Evolutionary conservation across 1,139 yeast genomes (phyloP).

Genomic region (Yamadazyma aaseri): DNA sequence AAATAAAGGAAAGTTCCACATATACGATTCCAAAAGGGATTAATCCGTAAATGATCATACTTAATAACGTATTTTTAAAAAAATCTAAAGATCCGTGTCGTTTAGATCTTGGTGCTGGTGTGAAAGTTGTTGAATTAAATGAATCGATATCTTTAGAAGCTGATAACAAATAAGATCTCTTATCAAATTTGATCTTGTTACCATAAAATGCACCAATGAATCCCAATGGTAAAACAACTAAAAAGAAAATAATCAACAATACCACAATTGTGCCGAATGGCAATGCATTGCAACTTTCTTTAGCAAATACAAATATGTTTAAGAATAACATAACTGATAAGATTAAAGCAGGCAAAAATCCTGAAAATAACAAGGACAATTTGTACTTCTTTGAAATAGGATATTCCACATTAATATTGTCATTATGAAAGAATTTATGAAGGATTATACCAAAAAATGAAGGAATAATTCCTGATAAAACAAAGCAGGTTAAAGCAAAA

Average conservation of each 20-base stretch:
- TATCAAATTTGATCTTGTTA: slow-evolving; percentile 31
- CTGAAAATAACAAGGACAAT: slow-evolving; percentile 56
- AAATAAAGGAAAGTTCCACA: slow-evolving; percentile 72
- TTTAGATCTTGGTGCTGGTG: slow-evolving; percentile 5
- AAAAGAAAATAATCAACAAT: slow-evolving; percentile 54
- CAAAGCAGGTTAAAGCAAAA: slow-evolving; percentile 58
- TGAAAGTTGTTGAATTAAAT: neutral
- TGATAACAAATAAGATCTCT: slow-evolving; percentile 12
- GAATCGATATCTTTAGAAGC: slow-evolving; percentile 7
- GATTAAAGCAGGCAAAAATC: slow-evolving; percentile 58
- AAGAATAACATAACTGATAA: slow-evolving; percentile 53
- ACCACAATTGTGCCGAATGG: slow-evolving; percentile 75
- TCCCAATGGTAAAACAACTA: slow-evolving; percentile 73
- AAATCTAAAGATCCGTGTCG: slow-evolving; percentile 9
- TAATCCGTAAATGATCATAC: slow-evolving; percentile 51
- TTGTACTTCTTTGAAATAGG: slow-evolving; percentile 14
- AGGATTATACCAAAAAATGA: slow-evolving; percentile 69
- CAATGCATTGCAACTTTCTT: slow-evolving; percentile 71
- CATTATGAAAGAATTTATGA: slow-evolving; percentile 51
- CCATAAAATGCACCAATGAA: slow-evolving; percentile 69
- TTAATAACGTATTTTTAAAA: slow-evolving; percentile 20
- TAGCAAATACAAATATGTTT: slow-evolving; percentile 73
- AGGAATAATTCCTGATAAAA: slow-evolving; percentile 69
- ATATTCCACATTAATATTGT: slow-evolving; percentile 27
- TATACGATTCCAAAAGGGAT: slow-evolving; percentile 80